phyloP scores from a whole-genome alignment of 2,329 filamentous ascomycete species.

The Beauveria sp. region DNA sequence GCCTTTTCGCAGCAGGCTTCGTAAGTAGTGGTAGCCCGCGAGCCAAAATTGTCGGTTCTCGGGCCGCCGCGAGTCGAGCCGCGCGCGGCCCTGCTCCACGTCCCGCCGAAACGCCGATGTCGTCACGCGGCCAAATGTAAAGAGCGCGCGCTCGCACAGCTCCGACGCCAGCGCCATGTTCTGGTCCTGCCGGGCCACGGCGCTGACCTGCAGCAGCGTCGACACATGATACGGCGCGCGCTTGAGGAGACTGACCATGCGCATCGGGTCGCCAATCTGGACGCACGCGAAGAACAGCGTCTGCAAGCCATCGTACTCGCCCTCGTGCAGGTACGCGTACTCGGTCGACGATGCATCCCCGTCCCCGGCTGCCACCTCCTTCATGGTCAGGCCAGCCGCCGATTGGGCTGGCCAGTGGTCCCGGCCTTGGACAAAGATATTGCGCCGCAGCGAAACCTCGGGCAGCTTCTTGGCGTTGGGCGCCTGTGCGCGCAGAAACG shows the following conservation, averaged over 20 bases:
- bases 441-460: slow-evolving; percentile 65
- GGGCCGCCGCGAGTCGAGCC: slow-evolving; percentile 70
- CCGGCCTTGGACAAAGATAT: slow-evolving; percentile 79
- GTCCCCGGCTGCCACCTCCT: slow-evolving; percentile 35
- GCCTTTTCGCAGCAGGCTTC: slow-evolving; percentile 78
- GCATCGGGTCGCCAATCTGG: slow-evolving; percentile 75
- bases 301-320: slow-evolving; percentile 67
- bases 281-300: slow-evolving; percentile 69
- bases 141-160: slow-evolving; percentile 82
- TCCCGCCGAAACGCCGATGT: slow-evolving; percentile 74
- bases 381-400: slow-evolving; percentile 79
- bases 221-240: slow-evolving; percentile 73
- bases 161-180: slow-evolving; percentile 82
- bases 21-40: slow-evolving; percentile 80
- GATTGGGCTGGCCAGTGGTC: slow-evolving; percentile 79
- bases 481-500: slow-evolving; percentile 42
- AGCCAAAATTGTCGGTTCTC: slow-evolving; percentile 94
- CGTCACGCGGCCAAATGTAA: slow-evolving; percentile 84
- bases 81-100: slow-evolving; percentile 68
- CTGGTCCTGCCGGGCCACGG: slow-evolving; percentile 84
- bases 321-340: slow-evolving; percentile 72
- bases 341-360: slow-evolving; percentile 50
- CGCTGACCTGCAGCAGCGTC: slow-evolving; percentile 86
- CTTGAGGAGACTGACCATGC: slow-evolving; percentile 65
- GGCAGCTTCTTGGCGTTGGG: slow-evolving; percentile 55